phyloP scores from a whole-genome alignment of 1,139 yeast species.

The Debaryomyces udenii region DNA sequence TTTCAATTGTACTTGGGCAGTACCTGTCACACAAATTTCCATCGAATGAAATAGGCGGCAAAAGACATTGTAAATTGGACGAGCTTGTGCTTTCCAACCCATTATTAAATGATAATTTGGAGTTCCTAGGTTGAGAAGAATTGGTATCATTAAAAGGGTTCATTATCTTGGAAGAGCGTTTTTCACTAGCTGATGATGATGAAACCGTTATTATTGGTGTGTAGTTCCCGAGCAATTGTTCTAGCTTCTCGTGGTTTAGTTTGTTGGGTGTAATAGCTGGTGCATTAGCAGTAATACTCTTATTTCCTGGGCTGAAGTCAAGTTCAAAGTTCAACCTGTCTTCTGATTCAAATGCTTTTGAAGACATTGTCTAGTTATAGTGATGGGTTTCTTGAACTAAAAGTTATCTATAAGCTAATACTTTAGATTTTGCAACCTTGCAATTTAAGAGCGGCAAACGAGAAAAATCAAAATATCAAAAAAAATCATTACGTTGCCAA shows the following conservation, averaged over 20 bases:
- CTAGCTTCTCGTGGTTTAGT: conserved; percentile 5
- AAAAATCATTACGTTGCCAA: no score
- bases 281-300: neutral
- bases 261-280: conserved; percentile 5
- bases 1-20: neutral
- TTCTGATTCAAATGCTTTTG: conserved; percentile 5
- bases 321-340: conserved; percentile 4
- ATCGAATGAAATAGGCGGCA: conserved; percentile 10
- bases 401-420: neutral
- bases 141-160: conserved; percentile 12
- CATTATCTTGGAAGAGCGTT: conserved; percentile 9
- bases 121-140: conserved; percentile 11
- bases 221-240: conserved; percentile 5
- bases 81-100: conserved; percentile 5
- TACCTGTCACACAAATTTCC: neutral
- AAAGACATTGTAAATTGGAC: conserved; percentile 8
- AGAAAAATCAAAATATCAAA: neutral
- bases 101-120: conserved; percentile 5
- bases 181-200: conserved; percentile 8
- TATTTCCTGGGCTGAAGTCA: conserved; percentile 6
- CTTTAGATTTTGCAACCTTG: neutral
- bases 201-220: conserved; percentile 11
- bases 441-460: neutral
- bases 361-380: conserved; percentile 5
- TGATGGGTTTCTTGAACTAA: neutral